Conservation (phyloP, 1,139 yeast species). For the Chernovozyma sophiae-reginae region DNA sequence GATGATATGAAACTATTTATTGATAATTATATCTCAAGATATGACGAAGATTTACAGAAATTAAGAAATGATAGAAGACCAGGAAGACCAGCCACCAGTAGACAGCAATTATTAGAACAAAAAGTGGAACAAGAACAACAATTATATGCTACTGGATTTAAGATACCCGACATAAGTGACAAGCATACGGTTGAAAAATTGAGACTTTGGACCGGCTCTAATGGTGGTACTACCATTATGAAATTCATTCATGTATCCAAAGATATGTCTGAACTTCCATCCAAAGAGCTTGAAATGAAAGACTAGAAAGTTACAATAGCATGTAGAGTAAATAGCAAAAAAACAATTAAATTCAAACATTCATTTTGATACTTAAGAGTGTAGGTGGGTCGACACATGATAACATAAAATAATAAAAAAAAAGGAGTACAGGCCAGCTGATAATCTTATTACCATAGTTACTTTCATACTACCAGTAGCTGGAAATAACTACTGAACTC, state of each 20-base stretch:
- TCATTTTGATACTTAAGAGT: too few species aligned
- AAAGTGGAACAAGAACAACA: constrained; percentile 56
- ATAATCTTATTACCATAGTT: too few species aligned
- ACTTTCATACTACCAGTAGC: too few species aligned
- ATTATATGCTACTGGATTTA: constrained; percentile 66
- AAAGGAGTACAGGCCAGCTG: too few species aligned
- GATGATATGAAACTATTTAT: constrained; percentile 61
- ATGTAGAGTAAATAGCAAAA: too few species aligned
- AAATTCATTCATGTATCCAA: constrained; percentile 38
- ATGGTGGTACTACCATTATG: constrained; percentile 72
- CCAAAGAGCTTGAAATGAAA: background rate
- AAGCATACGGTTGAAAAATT: constrained; percentile 54
- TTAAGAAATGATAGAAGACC: constrained; percentile 64
- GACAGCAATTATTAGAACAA: constrained; percentile 64
- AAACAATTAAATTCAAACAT: too few species aligned
- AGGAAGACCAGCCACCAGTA: constrained; percentile 78
- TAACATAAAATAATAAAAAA: too few species aligned
- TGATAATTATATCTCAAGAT: constrained; percentile 61
- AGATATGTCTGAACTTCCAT: constrained; percentile 18
- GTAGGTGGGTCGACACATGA: too few species aligned
- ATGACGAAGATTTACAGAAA: constrained; percentile 64
- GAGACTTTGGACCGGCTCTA: constrained; percentile 74
- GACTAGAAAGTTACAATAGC: background rate
- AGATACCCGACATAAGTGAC: constrained; percentile 69
- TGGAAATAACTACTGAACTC: too few species aligned